A percentile compares a stretch with the other conserved stretches of the same genome.
phyloP scores from a whole-genome alignment of 2,329 filamentous ascomycete species.

The Lasiodiplodia hormozganensis region DNA sequence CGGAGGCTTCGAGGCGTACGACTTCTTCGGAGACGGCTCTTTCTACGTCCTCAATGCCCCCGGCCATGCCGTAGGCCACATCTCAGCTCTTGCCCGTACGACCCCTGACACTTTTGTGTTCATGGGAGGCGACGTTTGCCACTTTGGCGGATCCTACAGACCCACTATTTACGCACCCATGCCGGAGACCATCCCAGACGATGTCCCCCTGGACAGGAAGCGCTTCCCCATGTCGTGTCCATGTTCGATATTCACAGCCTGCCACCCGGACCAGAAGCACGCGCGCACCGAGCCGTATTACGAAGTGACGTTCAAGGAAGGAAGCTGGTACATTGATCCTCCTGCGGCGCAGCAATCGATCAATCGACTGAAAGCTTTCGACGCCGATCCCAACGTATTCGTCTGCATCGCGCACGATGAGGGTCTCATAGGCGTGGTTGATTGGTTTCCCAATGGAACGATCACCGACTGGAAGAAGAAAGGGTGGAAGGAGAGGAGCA shows the following conservation, averaged over 20 bases:
- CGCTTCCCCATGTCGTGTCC: slow-evolving; percentile 27
- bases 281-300: slow-evolving; percentile 26
- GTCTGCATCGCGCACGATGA: slow-evolving; percentile 41
- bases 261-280: slow-evolving; percentile 23
- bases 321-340: slow-evolving; percentile 26
- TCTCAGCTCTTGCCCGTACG: slow-evolving; percentile 58
- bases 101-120: slow-evolving; percentile 38
- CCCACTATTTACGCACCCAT: slow-evolving; percentile 33
- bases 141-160: slow-evolving; percentile 38
- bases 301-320: neutral
- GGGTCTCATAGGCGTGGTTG: slow-evolving; percentile 36
- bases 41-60: slow-evolving; percentile 64
- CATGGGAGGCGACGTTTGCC: slow-evolving; percentile 40
- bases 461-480: slow-evolving; percentile 39
- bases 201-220: slow-evolving; percentile 8
- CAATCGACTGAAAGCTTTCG: slow-evolving; percentile 36
- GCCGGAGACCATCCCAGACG: slow-evolving; percentile 22
- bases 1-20: slow-evolving; percentile 55
- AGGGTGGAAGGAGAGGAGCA: slow-evolving; percentile 36
- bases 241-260: slow-evolving; percentile 22
- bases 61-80: slow-evolving; percentile 60
- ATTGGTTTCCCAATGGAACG: slow-evolving; percentile 36
- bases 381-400: slow-evolving; percentile 37
- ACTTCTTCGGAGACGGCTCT: slow-evolving; percentile 64
- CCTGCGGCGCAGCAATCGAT: slow-evolving; percentile 34